These are phyloP conservation scores for Canavalia ensiformis DNA, from an alignment of 306 rosid species.

Conservation along the genomic window DNA sequence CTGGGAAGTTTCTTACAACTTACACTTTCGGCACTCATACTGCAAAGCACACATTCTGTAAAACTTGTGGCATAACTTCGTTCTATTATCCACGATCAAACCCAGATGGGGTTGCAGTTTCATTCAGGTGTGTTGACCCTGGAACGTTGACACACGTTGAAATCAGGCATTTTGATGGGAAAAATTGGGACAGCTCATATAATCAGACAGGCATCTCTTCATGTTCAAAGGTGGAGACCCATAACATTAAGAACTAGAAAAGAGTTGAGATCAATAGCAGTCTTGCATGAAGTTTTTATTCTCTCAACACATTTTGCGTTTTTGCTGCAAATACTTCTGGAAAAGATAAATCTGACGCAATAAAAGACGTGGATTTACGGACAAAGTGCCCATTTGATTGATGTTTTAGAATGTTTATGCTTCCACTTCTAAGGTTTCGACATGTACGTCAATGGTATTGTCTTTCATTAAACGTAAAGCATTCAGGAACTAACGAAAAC, in stretches of 20 bases:
- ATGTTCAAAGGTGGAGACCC: slow-evolving; percentile 55
- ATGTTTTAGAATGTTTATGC: slow-evolving; percentile 28
- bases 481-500: not conserved
- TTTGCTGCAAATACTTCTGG: not conserved
- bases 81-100: slow-evolving; percentile 86
- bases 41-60: slow-evolving; percentile 90
- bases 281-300: slow-evolving; percentile 27
- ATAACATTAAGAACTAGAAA: not conserved
- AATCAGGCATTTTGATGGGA: slow-evolving; percentile 71
- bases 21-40: slow-evolving; percentile 83
- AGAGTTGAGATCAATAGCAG: not conserved
- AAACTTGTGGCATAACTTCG: slow-evolving; percentile 87
- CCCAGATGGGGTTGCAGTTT: slow-evolving; percentile 84
- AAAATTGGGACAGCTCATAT: slow-evolving; percentile 69
- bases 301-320: not conserved
- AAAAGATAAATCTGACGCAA: slow-evolving; percentile 21
- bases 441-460: not conserved
- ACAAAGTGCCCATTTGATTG: not conserved
- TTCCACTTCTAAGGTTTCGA: slow-evolving; percentile 34
- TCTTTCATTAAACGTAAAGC: not conserved
- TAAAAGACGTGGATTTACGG: not conserved
- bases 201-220: slow-evolving; percentile 55
- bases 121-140: slow-evolving; percentile 81
- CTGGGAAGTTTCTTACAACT: slow-evolving; percentile 70
- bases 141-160: slow-evolving; percentile 74